phyloP scores from a whole-genome alignment of 768 basidiomycete species.

The Hemileccinum impolitum region DNA sequence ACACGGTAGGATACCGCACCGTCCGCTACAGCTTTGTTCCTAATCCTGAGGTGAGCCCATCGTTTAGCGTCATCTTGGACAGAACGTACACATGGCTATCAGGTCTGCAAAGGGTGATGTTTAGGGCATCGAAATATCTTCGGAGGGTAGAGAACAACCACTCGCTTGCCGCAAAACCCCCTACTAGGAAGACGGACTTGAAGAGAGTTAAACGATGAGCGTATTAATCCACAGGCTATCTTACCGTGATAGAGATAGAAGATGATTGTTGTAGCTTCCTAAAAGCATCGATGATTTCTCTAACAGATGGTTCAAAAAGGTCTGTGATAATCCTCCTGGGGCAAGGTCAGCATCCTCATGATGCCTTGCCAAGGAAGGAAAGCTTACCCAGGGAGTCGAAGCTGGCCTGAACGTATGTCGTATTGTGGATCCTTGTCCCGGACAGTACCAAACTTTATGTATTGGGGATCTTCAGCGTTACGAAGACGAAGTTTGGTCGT shows the following conservation, averaged over 20 bases:
- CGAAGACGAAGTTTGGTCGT: slow-evolving; percentile 45
- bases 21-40: slow-evolving; percentile 52
- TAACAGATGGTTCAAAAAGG: slow-evolving; percentile 41
- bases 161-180: slow-evolving; percentile 50
- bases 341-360: not conserved
- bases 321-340: slow-evolving; percentile 37
- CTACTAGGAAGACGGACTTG: slow-evolving; percentile 40
- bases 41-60: slow-evolving; percentile 20
- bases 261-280: slow-evolving; percentile 30
- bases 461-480: slow-evolving; percentile 35
- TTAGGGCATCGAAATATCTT: slow-evolving; percentile 33
- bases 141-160: slow-evolving; percentile 46
- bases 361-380: not conserved
- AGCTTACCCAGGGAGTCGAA: slow-evolving; percentile 37
- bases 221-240: not conserved
- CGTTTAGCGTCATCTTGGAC: too few relatives aligned
- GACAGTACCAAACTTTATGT: slow-evolving; percentile 40
- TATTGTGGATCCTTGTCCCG: slow-evolving; percentile 32
- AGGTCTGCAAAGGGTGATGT: slow-evolving; percentile 45
- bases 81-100: slow-evolving; percentile 52
- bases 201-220: not conserved
- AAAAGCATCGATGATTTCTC: slow-evolving; percentile 27
- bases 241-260: slow-evolving; percentile 31
- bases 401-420: slow-evolving; percentile 31
- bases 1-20: slow-evolving; percentile 43